Evolutionary conservation across 495 filamentous ascomycete species (phyloP), one percentile per base, ranked within the genome.

Genomic region (Penicillium dipodomyicola): DNA sequence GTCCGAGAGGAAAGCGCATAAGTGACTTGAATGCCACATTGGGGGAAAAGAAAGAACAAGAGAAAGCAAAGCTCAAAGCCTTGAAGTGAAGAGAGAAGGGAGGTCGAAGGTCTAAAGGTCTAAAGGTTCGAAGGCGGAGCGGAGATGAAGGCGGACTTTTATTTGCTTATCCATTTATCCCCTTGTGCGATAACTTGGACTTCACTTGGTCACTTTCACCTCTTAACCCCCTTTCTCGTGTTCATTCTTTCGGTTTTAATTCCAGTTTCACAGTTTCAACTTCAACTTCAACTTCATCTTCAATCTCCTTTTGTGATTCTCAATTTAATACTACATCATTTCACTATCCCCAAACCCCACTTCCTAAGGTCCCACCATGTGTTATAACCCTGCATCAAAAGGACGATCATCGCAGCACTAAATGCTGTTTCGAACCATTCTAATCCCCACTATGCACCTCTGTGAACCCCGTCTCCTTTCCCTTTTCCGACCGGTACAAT

Each of bases 1-100:
- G 62, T 70, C 64, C 64, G 71, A 71, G 71, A 70, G 70, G 68
- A 70, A 65, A 69, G 59, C 64, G 66, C 67, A 68, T 57, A 63
- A 52, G 68, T 72, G 69, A 75, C 64, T 66, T 70, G 64, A 68
- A 71, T 65, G 67, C 76, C 72, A 77, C 76, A 79, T 79, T 73
- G 69, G 64, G 42, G 54, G 8, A 60, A 45, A 59, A 54, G 29
- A 30, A 27, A n/a, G 25, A 23, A 8, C n/a, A 29, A 37, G 25
- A 32, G 32, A 23, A 17, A 6, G 17, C 29, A 19, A 37, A 37
- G 30, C 17, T 15, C 11, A 33, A 14, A 20, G 57, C 25, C 11
- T 33, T 15, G 11, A 51, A 41, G 27, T 25, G 43, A 30, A 30
- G 30, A 30, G 30, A 44, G 48, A 14, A 14, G 27, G 43, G 25